phyloP scores from a whole-genome alignment of 805 yeast genomes.

The Spencermartinsiella europaea region DNA sequence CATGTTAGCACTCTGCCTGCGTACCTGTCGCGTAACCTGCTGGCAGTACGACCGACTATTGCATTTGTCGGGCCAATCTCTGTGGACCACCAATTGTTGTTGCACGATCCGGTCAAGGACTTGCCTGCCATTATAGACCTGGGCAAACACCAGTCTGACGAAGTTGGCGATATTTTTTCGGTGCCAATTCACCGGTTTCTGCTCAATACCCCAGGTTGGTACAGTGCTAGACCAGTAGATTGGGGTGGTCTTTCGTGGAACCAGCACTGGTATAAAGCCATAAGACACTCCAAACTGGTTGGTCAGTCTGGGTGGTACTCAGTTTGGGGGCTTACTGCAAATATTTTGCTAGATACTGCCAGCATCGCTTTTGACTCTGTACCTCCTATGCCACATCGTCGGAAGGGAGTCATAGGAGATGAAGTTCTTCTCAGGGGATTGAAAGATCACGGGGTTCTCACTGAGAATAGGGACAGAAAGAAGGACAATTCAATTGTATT shows the following conservation, averaged over 20 bases:
- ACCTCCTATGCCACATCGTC: slow-evolving; percentile 32
- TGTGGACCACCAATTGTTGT: neutral
- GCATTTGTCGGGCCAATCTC: slow-evolving; percentile 19
- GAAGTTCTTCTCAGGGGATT: slow-evolving; percentile 26
- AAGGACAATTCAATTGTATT: slow-evolving; percentile 19
- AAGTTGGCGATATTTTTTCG: slow-evolving; percentile 31
- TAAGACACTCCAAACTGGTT: slow-evolving; percentile 22
- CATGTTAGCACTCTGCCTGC: slow-evolving; percentile 64
- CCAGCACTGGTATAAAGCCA: slow-evolving; percentile 30
- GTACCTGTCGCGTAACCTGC: slow-evolving; percentile 73
- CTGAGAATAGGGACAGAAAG: slow-evolving; percentile 16
- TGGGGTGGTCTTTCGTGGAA: slow-evolving; percentile 34
- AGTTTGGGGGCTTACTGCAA: slow-evolving; percentile 42
- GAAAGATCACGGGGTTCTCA: slow-evolving; percentile 18
- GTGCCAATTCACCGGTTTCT: slow-evolving; percentile 26
- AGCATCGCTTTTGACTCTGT: slow-evolving; percentile 28
- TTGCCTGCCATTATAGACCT: slow-evolving; percentile 19
- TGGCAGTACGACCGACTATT: slow-evolving; percentile 75
- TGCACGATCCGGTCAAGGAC: slow-evolving; percentile 9
- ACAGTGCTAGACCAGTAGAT: slow-evolving; percentile 24
- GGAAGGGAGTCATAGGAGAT: slow-evolving; percentile 26
- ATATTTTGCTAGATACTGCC: slow-evolving; percentile 37
- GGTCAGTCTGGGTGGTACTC: slow-evolving; percentile 29
- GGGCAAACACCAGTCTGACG: slow-evolving; percentile 18
- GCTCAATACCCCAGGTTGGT: slow-evolving; percentile 17